These are phyloP conservation scores for Closterium sp. DNA, from an alignment of 139 green algal species.

Conservation along the genomic window DNA sequence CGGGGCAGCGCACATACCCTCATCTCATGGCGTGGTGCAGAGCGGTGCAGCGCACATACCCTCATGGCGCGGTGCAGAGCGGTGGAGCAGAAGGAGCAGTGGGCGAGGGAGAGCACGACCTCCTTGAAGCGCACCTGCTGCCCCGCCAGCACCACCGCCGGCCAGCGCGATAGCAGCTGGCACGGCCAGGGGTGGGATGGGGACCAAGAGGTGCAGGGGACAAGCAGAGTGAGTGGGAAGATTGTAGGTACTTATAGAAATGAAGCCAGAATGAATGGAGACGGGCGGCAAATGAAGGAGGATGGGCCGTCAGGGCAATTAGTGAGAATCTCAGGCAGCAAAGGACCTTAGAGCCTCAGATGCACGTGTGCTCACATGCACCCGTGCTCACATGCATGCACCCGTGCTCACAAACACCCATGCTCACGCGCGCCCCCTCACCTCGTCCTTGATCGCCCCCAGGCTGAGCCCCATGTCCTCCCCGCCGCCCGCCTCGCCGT, in stretches of 20 bases:
- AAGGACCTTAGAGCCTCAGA: no score
- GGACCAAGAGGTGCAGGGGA: not conserved
- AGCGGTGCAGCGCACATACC: no score
- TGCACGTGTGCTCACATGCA: no score
- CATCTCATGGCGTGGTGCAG: no score
- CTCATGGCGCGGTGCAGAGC: slow-evolving; percentile 17
- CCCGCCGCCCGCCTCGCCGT: no score
- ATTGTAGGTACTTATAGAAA: not conserved
- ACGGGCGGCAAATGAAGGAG: not conserved
- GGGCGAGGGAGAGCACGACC: not conserved
- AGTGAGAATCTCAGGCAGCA: no score
- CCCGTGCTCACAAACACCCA: no score
- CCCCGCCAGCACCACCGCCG: not conserved
- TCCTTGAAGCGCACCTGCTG: slow-evolving; percentile 2
- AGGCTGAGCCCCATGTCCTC: not conserved
- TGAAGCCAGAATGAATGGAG: no score
- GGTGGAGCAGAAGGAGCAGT: slow-evolving; percentile 19
- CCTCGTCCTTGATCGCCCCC: not conserved
- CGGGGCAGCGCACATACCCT: no score
- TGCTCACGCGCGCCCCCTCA: no score
- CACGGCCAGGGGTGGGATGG: not conserved
- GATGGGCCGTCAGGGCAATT: no score
- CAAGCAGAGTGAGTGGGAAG: not conserved
- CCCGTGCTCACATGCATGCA: no score
- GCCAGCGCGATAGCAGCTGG: not conserved